A percentile compares a stretch with the other conserved stretches of the same genome.
Evolutionary conservation across 805 yeast species (phyloP).

Genomic region (Sporopachydermia lactativora): DNA sequence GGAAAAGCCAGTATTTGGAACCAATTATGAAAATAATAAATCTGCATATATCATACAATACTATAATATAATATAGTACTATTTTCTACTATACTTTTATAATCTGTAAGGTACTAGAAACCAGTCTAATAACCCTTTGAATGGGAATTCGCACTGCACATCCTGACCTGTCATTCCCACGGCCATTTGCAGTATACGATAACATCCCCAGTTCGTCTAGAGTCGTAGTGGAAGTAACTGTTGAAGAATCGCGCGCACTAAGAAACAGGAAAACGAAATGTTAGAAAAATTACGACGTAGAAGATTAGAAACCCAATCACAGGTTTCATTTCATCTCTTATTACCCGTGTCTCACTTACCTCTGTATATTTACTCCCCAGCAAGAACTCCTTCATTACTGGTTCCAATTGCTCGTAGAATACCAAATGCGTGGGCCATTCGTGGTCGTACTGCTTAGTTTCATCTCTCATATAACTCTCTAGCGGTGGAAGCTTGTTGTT

Average conservation of each 20-base stretch:
- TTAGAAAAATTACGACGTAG: too few species aligned
- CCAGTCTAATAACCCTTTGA: too few species aligned
- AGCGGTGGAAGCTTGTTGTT: slow-evolving; percentile 33
- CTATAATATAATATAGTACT: too few species aligned
- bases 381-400: slow-evolving; percentile 27
- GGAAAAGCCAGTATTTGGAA: neutral
- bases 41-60: too few species aligned
- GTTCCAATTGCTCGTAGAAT: slow-evolving; percentile 52
- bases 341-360: slow-evolving; percentile 6
- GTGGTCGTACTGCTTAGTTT: slow-evolving; percentile 20
- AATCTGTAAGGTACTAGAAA: too few species aligned
- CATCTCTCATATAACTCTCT: slow-evolving; percentile 11
- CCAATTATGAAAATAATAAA: neutral
- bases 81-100: too few species aligned
- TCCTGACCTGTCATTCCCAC: too few species aligned
- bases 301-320: too few species aligned
- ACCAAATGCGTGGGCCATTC: slow-evolving; percentile 66
- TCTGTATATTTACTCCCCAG: slow-evolving; percentile 28
- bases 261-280: too few species aligned
- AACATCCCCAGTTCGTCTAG: slow-evolving; percentile 65
- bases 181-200: slow-evolving; percentile 35
- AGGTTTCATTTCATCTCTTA: too few species aligned
- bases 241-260: slow-evolving; percentile 52
- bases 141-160: too few species aligned
- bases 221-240: slow-evolving; percentile 75